A percentile compares a stretch with the other conserved stretches of the same genome.
phyloP scores from a whole-genome alignment of 2,329 filamentous ascomycete genomes.

The Pyricularia grisea region DNA sequence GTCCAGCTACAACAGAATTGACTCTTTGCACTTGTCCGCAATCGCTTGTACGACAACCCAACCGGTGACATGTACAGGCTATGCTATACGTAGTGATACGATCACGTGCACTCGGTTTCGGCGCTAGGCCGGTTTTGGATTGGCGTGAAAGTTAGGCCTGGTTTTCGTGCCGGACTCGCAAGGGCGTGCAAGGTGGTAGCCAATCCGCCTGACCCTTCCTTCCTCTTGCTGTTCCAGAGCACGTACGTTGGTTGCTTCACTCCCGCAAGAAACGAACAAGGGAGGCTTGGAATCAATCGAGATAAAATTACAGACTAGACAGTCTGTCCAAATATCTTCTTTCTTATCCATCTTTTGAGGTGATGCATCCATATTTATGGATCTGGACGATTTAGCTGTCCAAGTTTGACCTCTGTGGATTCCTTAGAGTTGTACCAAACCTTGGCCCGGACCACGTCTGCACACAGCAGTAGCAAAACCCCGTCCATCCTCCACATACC shows the following conservation, averaged over 20 bases:
- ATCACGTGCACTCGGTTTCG: neutral
- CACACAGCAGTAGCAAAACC: neutral
- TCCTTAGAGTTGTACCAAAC: neutral
- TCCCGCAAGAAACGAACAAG: neutral
- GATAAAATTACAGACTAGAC: neutral
- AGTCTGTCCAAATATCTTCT: neutral
- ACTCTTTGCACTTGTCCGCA: neutral
- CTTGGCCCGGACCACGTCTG: neutral
- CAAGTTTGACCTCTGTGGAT: neutral
- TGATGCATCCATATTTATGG: neutral
- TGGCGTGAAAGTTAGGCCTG: slow-evolving; percentile 3
- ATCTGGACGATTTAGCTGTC: neutral
- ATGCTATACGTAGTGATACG: neutral
- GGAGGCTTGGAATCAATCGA: neutral
- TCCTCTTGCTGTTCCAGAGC: neutral
- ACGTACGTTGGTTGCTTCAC: neutral
- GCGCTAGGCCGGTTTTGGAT: slow-evolving; percentile 1
- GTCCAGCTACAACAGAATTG: too few species aligned
- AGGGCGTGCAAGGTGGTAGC: neutral
- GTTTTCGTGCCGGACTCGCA: neutral
- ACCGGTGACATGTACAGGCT: neutral
- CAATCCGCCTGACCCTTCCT: neutral
- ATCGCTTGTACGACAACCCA: neutral
- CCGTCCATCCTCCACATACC: neutral
- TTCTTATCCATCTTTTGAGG: neutral